Evolutionary conservation across 73 alveolate species (phyloP).

Genomic region (Paramecium octaurelia): DNA sequence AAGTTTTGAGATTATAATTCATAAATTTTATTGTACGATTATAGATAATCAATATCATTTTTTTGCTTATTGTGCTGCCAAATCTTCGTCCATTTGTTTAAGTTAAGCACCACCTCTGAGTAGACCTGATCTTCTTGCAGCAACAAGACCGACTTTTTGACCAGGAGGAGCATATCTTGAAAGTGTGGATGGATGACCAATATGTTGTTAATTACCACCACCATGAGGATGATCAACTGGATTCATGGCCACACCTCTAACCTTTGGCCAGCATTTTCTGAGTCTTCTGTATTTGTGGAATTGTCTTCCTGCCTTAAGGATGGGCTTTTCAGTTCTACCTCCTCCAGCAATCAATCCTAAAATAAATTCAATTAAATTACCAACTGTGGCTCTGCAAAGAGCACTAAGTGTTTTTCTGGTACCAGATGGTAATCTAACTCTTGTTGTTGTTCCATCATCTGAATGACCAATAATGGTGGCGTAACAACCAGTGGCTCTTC

Average conservation of each 20-base stretch:
- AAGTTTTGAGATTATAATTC: constrained; percentile 9
- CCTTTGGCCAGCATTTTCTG: constrained; percentile 95
- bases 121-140: constrained; percentile 93
- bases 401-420: constrained; percentile 81
- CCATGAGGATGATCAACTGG: constrained; percentile 98
- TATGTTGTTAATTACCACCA: constrained; percentile 91
- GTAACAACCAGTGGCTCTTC: constrained; percentile 92
- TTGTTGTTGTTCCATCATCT: constrained; percentile 82
- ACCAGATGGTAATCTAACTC: constrained; percentile 90
- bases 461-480: constrained; percentile 93
- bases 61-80: background rate
- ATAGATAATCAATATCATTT: constrained; percentile 27
- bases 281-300: constrained; percentile 91
- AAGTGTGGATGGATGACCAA: constrained; percentile 88
- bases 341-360: constrained; percentile 93
- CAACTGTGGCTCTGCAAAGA: constrained; percentile 93
- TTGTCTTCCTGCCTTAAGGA: constrained; percentile 93
- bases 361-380: constrained; percentile 2
- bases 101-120: constrained; percentile 78
- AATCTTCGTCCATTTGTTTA: constrained; percentile 37
- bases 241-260: constrained; percentile 97
- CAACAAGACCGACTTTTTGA: constrained; percentile 86
- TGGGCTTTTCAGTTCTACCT: constrained; percentile 96
- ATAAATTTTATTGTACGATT: constrained; percentile 31
- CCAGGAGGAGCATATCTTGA: constrained; percentile 86